Evolutionary conservation across 305 asterid genomes (phyloP).

Genomic region (Petunia hybrid): DNA sequence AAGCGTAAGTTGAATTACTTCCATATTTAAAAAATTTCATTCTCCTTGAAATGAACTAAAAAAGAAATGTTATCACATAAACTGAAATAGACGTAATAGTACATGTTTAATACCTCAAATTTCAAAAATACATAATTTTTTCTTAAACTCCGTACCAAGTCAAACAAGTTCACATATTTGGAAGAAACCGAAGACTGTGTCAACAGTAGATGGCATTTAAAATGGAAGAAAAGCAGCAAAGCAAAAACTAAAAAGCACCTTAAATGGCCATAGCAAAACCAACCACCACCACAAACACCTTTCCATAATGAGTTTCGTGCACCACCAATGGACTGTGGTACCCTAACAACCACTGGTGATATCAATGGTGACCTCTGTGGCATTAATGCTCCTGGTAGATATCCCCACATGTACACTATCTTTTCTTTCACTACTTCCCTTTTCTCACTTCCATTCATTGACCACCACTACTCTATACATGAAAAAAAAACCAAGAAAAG

Average conservation of each 20-base stretch:
- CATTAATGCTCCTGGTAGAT: conserved; percentile 83
- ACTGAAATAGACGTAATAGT: no score
- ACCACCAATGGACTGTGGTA: conserved; percentile 46
- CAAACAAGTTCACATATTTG: background rate
- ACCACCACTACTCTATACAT: conserved; percentile 7
- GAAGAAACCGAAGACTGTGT: background rate
- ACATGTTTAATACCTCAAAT: no score
- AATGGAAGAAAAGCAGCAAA: background rate
- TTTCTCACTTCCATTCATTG: conserved; percentile 64
- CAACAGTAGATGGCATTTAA: background rate
- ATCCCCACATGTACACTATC: conserved; percentile 87
- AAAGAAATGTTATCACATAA: no score
- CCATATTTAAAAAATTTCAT: no score
- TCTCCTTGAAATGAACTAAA: no score
- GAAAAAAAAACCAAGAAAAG: background rate
- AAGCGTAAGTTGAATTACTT: no score
- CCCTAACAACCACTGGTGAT: conserved; percentile 73
- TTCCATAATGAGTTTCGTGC: conserved; percentile 64
- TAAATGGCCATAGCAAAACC: conserved; percentile 97
- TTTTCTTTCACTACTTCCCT: conserved; percentile 53
- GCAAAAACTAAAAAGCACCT: conserved; percentile 46
- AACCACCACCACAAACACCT: conserved; percentile 95
- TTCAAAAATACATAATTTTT: no score
- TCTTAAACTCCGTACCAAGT: no score
- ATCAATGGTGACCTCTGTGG: conserved; percentile 89